phyloP scores from a whole-genome alignment of 495 filamentous ascomycete species.

The Neurospora sp. region DNA sequence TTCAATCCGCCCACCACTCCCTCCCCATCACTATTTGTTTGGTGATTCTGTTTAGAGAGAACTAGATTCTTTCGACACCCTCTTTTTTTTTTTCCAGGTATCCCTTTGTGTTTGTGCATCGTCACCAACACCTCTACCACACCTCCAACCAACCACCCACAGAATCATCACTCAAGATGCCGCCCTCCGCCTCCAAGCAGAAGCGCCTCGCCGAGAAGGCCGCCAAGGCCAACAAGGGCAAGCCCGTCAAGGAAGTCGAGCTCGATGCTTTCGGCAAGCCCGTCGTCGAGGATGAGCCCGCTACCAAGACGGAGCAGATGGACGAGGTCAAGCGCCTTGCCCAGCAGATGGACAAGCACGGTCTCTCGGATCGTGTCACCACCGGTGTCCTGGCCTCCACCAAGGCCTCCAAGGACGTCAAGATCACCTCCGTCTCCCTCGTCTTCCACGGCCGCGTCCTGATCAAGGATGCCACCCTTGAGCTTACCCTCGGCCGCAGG shows the following conservation, averaged over 20 bases:
- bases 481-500: conserved; percentile 84
- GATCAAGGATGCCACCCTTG: conserved; percentile 83
- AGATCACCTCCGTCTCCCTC: conserved; percentile 85
- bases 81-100: conserved; percentile 1
- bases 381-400: conserved; percentile 92
- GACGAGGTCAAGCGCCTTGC: conserved; percentile 62
- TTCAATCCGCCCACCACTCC: background rate
- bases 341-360: conserved; percentile 89
- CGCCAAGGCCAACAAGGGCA: conserved; percentile 62
- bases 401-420: conserved; percentile 76
- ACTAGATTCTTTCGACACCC: background rate
- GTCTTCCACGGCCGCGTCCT: conserved; percentile 98
- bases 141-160: background rate
- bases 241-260: conserved; percentile 62
- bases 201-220: conserved; percentile 94
- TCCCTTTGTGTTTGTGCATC: background rate
- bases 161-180: conserved; percentile 40
- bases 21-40: background rate
- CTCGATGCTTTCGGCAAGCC: conserved; percentile 51
- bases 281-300: conserved; percentile 52
- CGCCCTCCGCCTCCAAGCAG: conserved; percentile 95
- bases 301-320: conserved; percentile 60
- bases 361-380: conserved; percentile 93
- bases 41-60: background rate
- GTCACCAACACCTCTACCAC: background rate